Evolutionary conservation across 345 rosid genomes (phyloP).

Genomic region (Angophora floribunda): DNA sequence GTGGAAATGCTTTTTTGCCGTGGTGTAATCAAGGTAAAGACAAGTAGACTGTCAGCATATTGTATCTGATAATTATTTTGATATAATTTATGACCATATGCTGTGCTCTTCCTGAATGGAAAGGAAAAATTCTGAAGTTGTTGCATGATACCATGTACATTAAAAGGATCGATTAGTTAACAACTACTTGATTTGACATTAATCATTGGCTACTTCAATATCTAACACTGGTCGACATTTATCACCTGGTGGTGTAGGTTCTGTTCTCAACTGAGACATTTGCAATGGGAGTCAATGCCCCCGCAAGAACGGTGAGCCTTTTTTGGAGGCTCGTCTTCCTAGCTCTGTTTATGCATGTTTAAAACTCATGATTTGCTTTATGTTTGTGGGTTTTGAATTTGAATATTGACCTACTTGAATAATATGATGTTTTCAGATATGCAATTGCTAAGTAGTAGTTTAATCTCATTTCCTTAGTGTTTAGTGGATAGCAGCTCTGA

Average conservation of each 20-base stretch:
- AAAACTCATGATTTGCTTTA: background rate
- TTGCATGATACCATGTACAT: background rate
- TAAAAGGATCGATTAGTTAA: background rate
- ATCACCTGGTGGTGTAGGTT: conserved; percentile 40
- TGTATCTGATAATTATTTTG: background rate
- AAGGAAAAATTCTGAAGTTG: background rate
- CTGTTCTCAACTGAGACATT: conserved; percentile 97
- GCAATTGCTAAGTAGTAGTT: background rate
- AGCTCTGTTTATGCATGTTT: background rate
- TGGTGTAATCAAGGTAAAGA: conserved; percentile 87
- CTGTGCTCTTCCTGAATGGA: background rate
- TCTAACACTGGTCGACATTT: background rate
- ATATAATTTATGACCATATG: background rate
- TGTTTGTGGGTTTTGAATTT: background rate
- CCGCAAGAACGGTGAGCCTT: conserved; percentile 87
- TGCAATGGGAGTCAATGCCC: conserved; percentile 99
- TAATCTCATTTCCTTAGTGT: background rate
- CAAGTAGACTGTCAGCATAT: background rate
- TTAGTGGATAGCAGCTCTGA: background rate
- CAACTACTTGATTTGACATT: background rate
- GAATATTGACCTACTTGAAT: background rate
- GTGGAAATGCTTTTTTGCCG: conserved; percentile 98
- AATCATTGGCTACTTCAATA: background rate
- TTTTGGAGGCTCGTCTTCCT: background rate
- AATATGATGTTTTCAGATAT: background rate